Evolutionary conservation across 352 stramenopile species (phyloP), one percentile per base, ranked within the genome.

Genomic region (Phytophthora pluvialis): DNA sequence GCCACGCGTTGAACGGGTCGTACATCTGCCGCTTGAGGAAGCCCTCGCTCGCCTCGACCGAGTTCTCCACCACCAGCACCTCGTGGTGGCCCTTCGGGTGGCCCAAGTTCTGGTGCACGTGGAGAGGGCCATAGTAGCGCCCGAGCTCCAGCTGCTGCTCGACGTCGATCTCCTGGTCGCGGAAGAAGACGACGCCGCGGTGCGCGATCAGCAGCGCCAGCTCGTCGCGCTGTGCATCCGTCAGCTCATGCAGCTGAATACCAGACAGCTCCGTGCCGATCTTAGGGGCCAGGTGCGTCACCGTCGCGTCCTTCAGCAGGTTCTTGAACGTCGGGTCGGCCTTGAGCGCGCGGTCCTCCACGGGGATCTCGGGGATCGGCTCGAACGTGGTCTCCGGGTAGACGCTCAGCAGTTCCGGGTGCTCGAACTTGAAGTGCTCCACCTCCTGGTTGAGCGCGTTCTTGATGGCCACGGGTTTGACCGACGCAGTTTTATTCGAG

Each of bases 281-380:
- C 11, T 64, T 64, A 4, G 56, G 56, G 0, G 46, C 18, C 16
- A 64, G 12, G 31, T 64, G 56, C 9, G 18, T 64, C 45, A 64
- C 56, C 1, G 45, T 51, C 9, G 56, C 56, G 36, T 51, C 56
- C 29, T 56, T 56, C 13, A 64, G 26, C 5, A 78, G 49, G 40
- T 77, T 78, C 57, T 77, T 71, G 49, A 78, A 70, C 18, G 65
- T 73, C 21, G 65, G 62, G 44, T 78, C 70, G 28, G 73, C 73
- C 32, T 78, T 63, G 13, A 69, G 35, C 0, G 46, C 73, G 15
- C 70, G 66, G 44, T 81, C 70, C 12, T 78, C 53, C 32, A 70
- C 67, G 1, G 53, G 52, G 0, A 82, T 52, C 39, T 55, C 70
- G 0, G 67, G 63, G 51, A 82, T 79, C 6, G 70, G 64, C 9